These are phyloP conservation scores for Scutellospora calospora DNA, from an alignment of 371 early-diverging fungal genomes.

Conservation along the genomic window DNA sequence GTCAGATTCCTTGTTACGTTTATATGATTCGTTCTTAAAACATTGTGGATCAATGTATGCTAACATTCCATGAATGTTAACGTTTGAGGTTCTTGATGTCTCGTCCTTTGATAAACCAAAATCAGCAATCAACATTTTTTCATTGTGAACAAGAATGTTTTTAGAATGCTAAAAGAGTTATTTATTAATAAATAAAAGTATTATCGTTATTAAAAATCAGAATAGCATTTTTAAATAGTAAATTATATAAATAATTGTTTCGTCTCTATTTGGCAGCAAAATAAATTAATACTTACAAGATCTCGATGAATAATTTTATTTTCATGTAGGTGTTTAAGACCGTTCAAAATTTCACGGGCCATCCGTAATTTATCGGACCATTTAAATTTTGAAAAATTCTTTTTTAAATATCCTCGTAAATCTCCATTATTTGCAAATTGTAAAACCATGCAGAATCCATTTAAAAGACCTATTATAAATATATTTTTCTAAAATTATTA, in stretches of 20 bases:
- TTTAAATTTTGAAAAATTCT: neutral
- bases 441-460: too few relatives aligned
- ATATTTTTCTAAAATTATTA: too few relatives aligned
- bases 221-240: too few relatives aligned
- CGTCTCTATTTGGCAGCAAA: too few relatives aligned
- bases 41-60: constrained; percentile 20
- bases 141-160: neutral
- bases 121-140: neutral
- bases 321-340: neutral
- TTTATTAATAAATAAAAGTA: neutral
- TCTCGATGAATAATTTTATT: constrained; percentile 2
- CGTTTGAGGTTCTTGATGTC: neutral
- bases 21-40: neutral
- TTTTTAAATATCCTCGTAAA: constrained; percentile 9
- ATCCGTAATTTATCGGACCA: neutral
- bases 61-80: neutral
- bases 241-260: too few relatives aligned
- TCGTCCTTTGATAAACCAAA: neutral
- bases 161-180: constrained; percentile 1
- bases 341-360: neutral
- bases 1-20: neutral
- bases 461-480: too few relatives aligned
- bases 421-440: neutral
- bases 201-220: neutral
- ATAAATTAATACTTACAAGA: too few relatives aligned